A percentile compares a stretch with the other conserved stretches of the same genome.
Evolutionary conservation across 2,329 filamentous ascomycete genomes (phyloP).

Genomic region (Fusarium tricinctum): DNA sequence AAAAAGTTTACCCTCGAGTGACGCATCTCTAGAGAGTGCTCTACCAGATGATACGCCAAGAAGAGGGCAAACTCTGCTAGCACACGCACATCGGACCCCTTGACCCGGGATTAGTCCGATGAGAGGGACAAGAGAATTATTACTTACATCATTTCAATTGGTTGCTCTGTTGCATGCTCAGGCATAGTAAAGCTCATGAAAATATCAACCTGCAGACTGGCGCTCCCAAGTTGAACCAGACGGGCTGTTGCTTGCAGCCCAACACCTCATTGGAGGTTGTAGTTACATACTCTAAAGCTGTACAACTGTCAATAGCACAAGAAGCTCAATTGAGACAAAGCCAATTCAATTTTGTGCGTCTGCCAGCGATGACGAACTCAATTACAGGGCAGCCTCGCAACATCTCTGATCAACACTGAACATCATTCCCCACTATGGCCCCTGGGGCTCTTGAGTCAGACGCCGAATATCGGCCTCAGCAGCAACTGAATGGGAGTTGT

Average conservation of each 20-base stretch:
- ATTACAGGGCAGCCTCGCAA: conserved; percentile 1
- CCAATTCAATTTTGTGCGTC: background rate
- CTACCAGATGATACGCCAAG: conserved; percentile 14
- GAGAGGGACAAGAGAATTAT: conserved; percentile 3
- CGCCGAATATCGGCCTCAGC: conserved; percentile 12
- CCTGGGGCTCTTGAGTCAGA: conserved; percentile 10
- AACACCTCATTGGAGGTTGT: background rate
- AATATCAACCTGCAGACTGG: background rate
- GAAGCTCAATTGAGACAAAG: background rate
- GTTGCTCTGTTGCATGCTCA: no score
- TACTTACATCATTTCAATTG: background rate
- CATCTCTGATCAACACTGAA: conserved; percentile 14
- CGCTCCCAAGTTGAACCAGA: background rate
- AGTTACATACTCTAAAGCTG: background rate
- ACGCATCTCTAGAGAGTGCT: conserved; percentile 7
- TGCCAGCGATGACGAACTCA: conserved; percentile 15
- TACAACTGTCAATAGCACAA: background rate
- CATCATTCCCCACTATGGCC: conserved; percentile 6
- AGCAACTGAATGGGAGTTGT: conserved; percentile 1
- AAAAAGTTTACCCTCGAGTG: conserved; percentile 22
- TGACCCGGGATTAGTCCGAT: conserved; percentile 17
- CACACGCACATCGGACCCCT: conserved; percentile 4
- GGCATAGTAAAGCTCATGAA: no score
- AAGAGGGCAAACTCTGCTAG: conserved; percentile 10
- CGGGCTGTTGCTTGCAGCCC: background rate